Conservation (phyloP, 768 basidiomycete species). For the Butyriboletus loyo region DNA sequence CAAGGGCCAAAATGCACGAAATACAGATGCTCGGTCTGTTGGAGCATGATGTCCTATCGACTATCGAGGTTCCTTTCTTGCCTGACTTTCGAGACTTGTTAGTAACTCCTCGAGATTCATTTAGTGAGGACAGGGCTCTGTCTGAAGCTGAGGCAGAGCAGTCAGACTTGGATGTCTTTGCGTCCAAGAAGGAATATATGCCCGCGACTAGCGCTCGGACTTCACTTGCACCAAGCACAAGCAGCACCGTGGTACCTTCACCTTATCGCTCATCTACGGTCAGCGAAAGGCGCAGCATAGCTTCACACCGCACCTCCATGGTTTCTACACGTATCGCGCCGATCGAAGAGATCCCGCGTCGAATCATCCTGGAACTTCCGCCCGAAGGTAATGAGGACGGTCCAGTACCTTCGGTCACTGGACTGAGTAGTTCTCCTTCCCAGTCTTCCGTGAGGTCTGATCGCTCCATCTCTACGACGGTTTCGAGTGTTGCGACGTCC, state of each 20-base stretch:
- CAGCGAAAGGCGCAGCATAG: constrained; percentile 38
- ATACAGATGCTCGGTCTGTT: constrained; percentile 92
- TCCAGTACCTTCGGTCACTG: constrained; percentile 31
- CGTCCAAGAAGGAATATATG: constrained; percentile 42
- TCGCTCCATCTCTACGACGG: constrained; percentile 45
- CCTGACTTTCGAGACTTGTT: constrained; percentile 39
- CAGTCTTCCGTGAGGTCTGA: constrained; percentile 59
- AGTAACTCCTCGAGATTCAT: constrained; percentile 32
- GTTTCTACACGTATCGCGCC: constrained; percentile 49
- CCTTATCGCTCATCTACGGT: constrained; percentile 33
- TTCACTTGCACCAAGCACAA: constrained; percentile 41
- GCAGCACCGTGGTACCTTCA: constrained; percentile 34
- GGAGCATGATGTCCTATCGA: constrained; percentile 87
- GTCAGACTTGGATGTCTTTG: constrained; percentile 72
- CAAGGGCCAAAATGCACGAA: constrained; percentile 95
- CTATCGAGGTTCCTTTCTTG: constrained; percentile 83
- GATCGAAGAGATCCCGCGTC: constrained; percentile 70
- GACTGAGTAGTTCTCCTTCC: constrained; percentile 62
- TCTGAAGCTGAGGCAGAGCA: constrained; percentile 61
- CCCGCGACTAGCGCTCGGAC: constrained; percentile 30
- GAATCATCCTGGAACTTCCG: constrained; percentile 49
- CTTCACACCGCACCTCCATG: constrained; percentile 49
- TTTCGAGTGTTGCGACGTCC: constrained; percentile 19
- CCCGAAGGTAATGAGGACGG: constrained; percentile 36
- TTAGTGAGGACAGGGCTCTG: constrained; percentile 34